phyloP scores from a whole-genome alignment of 495 filamentous ascomycete genomes.

The Pseudomonodictys pantanalensis region DNA sequence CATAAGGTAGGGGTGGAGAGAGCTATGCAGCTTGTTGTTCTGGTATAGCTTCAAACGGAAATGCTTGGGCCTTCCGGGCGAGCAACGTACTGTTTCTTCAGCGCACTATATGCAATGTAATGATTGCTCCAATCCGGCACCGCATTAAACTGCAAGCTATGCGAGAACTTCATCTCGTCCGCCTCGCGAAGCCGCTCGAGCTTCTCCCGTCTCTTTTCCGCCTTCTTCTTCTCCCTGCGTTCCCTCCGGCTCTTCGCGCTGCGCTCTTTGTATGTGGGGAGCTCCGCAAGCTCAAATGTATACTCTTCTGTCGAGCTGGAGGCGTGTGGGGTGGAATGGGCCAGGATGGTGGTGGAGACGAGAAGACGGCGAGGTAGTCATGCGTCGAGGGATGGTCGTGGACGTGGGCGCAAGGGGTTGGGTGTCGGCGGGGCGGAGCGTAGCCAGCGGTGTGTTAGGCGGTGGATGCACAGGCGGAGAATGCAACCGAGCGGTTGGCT shows the following conservation, averaged over 20 bases:
- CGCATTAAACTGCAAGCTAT: conserved; percentile 98
- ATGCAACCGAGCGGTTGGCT: no score
- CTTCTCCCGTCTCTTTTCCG: conserved; percentile 39
- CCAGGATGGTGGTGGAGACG: background rate
- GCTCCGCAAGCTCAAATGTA: conserved; percentile 30
- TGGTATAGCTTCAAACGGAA: background rate
- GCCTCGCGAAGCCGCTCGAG: conserved; percentile 47
- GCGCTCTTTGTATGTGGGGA: conserved; percentile 1
- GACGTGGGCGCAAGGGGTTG: background rate
- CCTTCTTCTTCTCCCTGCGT: conserved; percentile 19
- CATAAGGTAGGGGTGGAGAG: background rate
- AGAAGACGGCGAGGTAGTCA: background rate
- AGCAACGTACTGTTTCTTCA: conserved; percentile 88
- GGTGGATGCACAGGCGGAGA: no score
- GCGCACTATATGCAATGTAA: conserved; percentile 96
- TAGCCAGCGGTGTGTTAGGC: no score
- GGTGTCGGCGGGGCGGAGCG: background rate
- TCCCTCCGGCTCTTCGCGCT: no score
- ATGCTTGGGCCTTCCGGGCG: background rate
- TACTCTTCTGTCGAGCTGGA: background rate
- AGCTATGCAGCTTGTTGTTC: background rate
- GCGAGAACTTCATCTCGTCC: conserved; percentile 99
- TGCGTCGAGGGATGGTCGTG: conserved; percentile 10
- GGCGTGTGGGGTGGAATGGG: background rate
- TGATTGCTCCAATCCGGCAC: conserved; percentile 98